phyloP scores from a whole-genome alignment of 2,329 filamentous ascomycete species.

The Pseudogymnoascus sp. region DNA sequence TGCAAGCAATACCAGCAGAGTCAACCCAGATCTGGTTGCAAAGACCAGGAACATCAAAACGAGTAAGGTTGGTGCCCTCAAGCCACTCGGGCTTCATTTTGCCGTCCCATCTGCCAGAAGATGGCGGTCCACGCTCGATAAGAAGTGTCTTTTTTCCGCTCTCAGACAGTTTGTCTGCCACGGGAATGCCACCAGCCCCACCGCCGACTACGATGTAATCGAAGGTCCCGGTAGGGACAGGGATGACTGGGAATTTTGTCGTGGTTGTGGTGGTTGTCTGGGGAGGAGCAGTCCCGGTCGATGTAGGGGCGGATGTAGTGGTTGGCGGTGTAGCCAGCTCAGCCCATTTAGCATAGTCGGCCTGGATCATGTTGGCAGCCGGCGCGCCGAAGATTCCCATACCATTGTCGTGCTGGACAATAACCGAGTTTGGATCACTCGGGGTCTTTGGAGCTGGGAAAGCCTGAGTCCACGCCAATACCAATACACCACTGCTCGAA shows the following conservation, averaged over 20 bases:
- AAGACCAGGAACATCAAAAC: conserved; percentile 8
- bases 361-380: conserved; percentile 36
- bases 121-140: conserved; percentile 9
- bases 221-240: neutral
- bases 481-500: conserved; percentile 28
- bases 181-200: conserved; percentile 9
- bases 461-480: conserved; percentile 50
- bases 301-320: conserved; percentile 13
- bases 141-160: conserved; percentile 7
- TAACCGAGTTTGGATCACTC: conserved; percentile 35
- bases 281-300: neutral
- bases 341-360: conserved; percentile 28
- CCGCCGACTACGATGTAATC: conserved; percentile 10
- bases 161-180: conserved; percentile 10
- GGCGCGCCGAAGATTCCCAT: conserved; percentile 44
- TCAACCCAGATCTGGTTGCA: conserved; percentile 6
- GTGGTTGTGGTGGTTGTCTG: conserved; percentile 16
- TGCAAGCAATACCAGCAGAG: conserved; percentile 27
- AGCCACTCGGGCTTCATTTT: neutral
- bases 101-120: conserved; percentile 1
- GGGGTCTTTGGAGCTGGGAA: conserved; percentile 31
- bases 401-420: conserved; percentile 47
- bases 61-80: conserved; percentile 2
- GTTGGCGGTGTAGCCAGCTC: conserved; percentile 19
- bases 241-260: neutral